Conservation (phyloP, 805 yeast genomes). For the Ogataea naganishii region DNA sequence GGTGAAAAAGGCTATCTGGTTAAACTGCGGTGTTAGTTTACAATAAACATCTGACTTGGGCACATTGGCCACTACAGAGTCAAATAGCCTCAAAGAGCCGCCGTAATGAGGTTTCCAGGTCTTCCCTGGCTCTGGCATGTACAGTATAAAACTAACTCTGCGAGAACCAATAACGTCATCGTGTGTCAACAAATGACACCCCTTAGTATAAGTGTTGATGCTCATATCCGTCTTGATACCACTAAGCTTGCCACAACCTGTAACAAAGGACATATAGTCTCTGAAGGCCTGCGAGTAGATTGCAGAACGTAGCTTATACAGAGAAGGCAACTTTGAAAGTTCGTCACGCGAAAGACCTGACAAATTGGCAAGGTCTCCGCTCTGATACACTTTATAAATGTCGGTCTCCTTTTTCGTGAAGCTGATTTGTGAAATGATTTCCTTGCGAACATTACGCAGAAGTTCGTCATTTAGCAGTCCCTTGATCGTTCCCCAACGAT, state of each 20-base stretch:
- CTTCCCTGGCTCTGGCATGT: constrained; percentile 86
- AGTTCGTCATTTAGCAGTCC: constrained; percentile 69
- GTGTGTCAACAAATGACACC: constrained; percentile 90
- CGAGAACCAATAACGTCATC: constrained; percentile 97
- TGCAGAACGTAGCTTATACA: constrained; percentile 76
- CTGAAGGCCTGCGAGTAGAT: constrained; percentile 83
- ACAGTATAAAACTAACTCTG: constrained; percentile 85
- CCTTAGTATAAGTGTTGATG: constrained; percentile 81
- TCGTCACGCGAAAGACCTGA: constrained; percentile 79
- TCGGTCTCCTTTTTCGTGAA: constrained; percentile 96
- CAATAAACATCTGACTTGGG: constrained; percentile 70
- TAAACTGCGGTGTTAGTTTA: constrained; percentile 83
- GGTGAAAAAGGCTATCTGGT: constrained; percentile 90
- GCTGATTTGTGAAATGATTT: constrained; percentile 73
- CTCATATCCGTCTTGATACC: constrained; percentile 92
- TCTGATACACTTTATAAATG: constrained; percentile 85
- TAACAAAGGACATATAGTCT: constrained; percentile 63
- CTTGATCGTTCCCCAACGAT: constrained; percentile 80
- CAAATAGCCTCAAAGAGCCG: constrained; percentile 82
- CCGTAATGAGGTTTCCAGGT: constrained; percentile 90
- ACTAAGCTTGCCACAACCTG: constrained; percentile 83
- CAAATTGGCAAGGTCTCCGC: constrained; percentile 86
- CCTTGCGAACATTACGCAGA: constrained; percentile 72
- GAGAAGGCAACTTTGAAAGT: constrained; percentile 59
- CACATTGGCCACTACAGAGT: constrained; percentile 80